Percentiles rank a stretch among this genome's conserved stretches.
phyloP scores from a whole-genome alignment of 805 yeast genomes.

The Kazachstania bromeliacearum region DNA sequence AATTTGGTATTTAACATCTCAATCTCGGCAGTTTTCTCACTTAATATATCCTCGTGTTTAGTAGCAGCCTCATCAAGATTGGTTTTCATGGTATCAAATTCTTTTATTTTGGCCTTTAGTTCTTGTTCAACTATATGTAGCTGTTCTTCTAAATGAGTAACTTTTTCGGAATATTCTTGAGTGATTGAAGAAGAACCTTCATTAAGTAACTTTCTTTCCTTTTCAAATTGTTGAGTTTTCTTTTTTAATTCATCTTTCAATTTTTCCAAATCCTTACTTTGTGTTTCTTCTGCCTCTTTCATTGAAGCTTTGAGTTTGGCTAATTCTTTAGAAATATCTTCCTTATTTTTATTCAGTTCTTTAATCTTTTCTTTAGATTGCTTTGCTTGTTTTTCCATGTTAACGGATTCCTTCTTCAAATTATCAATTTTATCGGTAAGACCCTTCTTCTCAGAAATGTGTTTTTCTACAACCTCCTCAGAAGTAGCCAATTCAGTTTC shows the following conservation, averaged over 20 bases:
- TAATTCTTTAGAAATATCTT: background rate
- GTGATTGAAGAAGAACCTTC: conserved; percentile 42
- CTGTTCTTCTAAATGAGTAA: conserved; percentile 7
- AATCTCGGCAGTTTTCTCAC: conserved; percentile 6
- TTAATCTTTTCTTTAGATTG: too few species aligned
- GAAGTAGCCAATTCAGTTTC: background rate
- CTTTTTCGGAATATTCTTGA: conserved; percentile 35
- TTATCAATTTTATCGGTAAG: background rate
- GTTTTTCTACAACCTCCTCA: background rate
- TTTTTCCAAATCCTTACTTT: background rate
- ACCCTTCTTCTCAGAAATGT: background rate
- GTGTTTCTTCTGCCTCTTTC: background rate
- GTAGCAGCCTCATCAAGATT: conserved; percentile 3
- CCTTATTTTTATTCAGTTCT: conserved; percentile 5
- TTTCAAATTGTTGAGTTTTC: conserved; percentile 39
- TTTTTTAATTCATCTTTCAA: conserved; percentile 26
- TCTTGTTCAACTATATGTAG: conserved; percentile 1
- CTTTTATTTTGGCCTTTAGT: background rate
- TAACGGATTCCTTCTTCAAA: background rate
- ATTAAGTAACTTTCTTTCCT: conserved; percentile 38
- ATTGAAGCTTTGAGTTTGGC: background rate
- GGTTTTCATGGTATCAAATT: background rate
- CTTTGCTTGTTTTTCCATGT: conserved; percentile 1
- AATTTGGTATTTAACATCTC: conserved; percentile 4
- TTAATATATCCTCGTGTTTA: conserved; percentile 1